phyloP scores from a whole-genome alignment of 306 rosid species.

The Cicer chorassanicum region DNA sequence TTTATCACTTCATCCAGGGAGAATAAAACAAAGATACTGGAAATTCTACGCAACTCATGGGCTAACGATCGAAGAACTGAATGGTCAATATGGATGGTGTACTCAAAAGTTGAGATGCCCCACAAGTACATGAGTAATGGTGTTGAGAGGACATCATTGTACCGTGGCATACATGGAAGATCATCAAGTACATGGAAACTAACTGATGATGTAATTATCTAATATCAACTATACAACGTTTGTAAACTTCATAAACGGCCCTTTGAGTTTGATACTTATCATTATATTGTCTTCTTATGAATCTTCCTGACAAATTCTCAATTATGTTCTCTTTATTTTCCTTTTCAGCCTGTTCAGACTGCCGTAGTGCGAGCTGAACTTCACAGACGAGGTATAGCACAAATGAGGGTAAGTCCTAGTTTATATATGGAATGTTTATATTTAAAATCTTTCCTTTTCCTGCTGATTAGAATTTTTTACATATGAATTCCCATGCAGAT shows the following conservation, averaged over 20 bases:
- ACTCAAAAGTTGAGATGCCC: conserved; percentile 82
- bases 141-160: conserved; percentile 55
- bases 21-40: conserved; percentile 73
- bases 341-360: conserved; percentile 74
- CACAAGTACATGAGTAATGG: conserved; percentile 61
- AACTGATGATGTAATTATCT: conserved; percentile 72
- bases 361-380: conserved; percentile 82
- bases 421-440: conserved; percentile 25
- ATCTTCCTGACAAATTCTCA: conserved; percentile 15
- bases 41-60: conserved; percentile 75
- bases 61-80: conserved; percentile 82
- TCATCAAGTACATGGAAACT: conserved; percentile 60
- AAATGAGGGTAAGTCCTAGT: conserved; percentile 71
- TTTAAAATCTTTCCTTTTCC: conserved; percentile 27
- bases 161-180: conserved; percentile 60
- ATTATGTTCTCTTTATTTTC: conserved; percentile 24
- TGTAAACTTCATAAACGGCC: background rate
- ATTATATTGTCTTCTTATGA: conserved; percentile 19
- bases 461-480: conserved; percentile 32
- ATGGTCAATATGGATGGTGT: conserved; percentile 96
- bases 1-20: conserved; percentile 58
- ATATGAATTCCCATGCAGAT: conserved; percentile 62
- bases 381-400: conserved; percentile 88
- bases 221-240: background rate
- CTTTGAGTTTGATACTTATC: conserved; percentile 15